Percentiles rank a stretch among this genome's conserved stretches.
These are phyloP conservation scores for Parsonsia alboflavescens DNA, from an alignment of 257 asterid genomes.

Conservation along the genomic window DNA sequence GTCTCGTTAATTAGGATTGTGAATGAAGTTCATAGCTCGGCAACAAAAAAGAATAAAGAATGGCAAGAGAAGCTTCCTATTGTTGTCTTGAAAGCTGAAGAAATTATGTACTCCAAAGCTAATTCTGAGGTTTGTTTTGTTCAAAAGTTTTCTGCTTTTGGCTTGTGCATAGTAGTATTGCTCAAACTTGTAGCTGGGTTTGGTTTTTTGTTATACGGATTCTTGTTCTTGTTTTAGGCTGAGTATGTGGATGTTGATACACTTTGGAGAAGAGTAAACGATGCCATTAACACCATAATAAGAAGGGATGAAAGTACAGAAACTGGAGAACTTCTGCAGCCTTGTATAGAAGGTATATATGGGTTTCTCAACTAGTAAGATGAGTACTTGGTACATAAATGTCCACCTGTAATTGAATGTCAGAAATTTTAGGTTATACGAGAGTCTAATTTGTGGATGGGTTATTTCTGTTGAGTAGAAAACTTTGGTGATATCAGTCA, in stretches of 20 bases:
- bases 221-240: constrained; percentile 39
- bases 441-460: neutral
- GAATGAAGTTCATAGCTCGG: constrained; percentile 62
- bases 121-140: constrained; percentile 65
- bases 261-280: constrained; percentile 74
- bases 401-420: neutral
- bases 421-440: neutral
- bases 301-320: constrained; percentile 69
- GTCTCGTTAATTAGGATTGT: constrained; percentile 31
- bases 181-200: neutral
- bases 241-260: constrained; percentile 80
- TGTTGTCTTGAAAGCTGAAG: constrained; percentile 88
- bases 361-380: neutral
- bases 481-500: neutral
- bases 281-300: constrained; percentile 74
- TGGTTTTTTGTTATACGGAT: neutral
- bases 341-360: constrained; percentile 92
- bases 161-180: neutral
- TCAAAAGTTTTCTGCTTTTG: neutral
- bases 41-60: constrained; percentile 77
- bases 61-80: constrained; percentile 94
- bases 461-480: neutral
- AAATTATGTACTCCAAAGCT: constrained; percentile 91
- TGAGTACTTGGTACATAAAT: neutral
- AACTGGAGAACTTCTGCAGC: constrained; percentile 60